A percentile compares a stretch with the other conserved stretches of the same genome.
Evolutionary conservation across 1,284 basidiomycete species (phyloP).

Genomic region (Salmacisia buchloeana): DNA sequence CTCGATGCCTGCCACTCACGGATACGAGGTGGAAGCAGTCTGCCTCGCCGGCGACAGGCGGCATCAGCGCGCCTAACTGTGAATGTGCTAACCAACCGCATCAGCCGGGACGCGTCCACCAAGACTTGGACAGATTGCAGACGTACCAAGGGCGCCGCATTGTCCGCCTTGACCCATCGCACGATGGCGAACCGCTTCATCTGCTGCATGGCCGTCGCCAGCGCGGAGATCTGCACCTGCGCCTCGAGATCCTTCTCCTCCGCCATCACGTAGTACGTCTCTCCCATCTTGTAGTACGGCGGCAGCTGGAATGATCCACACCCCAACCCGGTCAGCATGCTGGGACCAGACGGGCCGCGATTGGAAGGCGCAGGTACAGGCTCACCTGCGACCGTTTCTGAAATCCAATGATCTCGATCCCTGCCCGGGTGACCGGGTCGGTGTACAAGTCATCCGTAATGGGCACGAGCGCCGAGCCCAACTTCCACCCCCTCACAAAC

Average conservation of each 20-base stretch:
- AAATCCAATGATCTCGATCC: constrained; percentile 72
- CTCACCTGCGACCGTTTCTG: constrained; percentile 64
- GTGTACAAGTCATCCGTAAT: constrained; percentile 57
- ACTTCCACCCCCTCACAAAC: constrained; percentile 78
- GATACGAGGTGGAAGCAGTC: constrained; percentile 30
- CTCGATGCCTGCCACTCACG: background rate
- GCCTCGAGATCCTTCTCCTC: constrained; percentile 64
- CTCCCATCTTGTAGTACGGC: constrained; percentile 69
- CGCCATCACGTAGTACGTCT: constrained; percentile 81
- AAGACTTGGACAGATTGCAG: constrained; percentile 46
- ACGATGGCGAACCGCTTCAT: constrained; percentile 68
- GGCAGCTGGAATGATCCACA: background rate
- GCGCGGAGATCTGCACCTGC: constrained; percentile 76
- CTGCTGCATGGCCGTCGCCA: constrained; percentile 73
- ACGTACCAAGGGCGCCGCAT: constrained; percentile 74
- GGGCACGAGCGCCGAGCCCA: constrained; percentile 81
- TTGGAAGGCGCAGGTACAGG: constrained; percentile 52
- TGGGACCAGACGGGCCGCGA: constrained; percentile 58
- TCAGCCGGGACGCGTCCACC: background rate
- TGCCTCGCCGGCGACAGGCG: constrained; percentile 24
- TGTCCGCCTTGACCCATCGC: constrained; percentile 69
- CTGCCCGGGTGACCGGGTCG: constrained; percentile 6
- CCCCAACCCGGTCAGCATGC: background rate
- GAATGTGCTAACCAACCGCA: background rate
- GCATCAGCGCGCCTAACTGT: constrained; percentile 32